A percentile compares a stretch with the other conserved stretches of the same genome.
Evolutionary conservation across 2,329 filamentous ascomycete species (phyloP).

Genomic region (Pseudopyrenochaeta lycopersici): DNA sequence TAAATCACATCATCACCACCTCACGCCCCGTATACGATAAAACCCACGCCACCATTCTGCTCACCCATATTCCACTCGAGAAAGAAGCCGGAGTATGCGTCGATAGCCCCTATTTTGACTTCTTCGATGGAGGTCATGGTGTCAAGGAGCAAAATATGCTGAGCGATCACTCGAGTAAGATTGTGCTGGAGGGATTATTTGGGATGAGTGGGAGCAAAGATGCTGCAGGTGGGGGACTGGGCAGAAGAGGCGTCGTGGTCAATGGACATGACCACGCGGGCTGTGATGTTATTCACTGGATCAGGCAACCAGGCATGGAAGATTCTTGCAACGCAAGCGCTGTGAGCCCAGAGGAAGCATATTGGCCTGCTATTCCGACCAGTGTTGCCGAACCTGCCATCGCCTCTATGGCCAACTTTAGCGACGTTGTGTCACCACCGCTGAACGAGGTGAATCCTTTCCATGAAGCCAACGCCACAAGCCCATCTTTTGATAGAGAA

Average conservation of each 20-base stretch:
- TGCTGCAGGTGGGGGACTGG: conserved; percentile 69
- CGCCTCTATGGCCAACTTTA: neutral
- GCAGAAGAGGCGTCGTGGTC: conserved; percentile 79
- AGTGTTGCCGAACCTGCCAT: too few species aligned
- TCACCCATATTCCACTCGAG: conserved; percentile 92
- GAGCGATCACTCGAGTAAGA: conserved; percentile 71
- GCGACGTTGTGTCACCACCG: conserved; percentile 4
- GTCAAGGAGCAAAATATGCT: conserved; percentile 93
- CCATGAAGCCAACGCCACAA: neutral
- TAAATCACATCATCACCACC: conserved; percentile 72
- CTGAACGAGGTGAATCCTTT: conserved; percentile 6
- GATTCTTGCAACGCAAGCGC: conserved; percentile 14
- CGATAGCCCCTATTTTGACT: conserved; percentile 84
- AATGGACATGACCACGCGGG: conserved; percentile 97
- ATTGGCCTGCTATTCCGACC: conserved; percentile 15
- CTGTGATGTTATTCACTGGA: conserved; percentile 86
- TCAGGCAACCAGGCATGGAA: conserved; percentile 25
- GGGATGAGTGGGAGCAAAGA: conserved; percentile 73
- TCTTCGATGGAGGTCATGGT: conserved; percentile 72
- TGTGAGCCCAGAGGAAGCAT: conserved; percentile 19
- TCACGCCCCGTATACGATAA: conserved; percentile 68
- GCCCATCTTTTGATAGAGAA: conserved; percentile 1
- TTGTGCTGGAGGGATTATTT: conserved; percentile 84
- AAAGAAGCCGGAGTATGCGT: conserved; percentile 84
- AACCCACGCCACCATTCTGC: conserved; percentile 79